A percentile compares a stretch with the other conserved stretches of the same genome.
Conservation (phyloP, 2,329 filamentous ascomycete genomes). For the Hypoxylon sp. region DNA sequence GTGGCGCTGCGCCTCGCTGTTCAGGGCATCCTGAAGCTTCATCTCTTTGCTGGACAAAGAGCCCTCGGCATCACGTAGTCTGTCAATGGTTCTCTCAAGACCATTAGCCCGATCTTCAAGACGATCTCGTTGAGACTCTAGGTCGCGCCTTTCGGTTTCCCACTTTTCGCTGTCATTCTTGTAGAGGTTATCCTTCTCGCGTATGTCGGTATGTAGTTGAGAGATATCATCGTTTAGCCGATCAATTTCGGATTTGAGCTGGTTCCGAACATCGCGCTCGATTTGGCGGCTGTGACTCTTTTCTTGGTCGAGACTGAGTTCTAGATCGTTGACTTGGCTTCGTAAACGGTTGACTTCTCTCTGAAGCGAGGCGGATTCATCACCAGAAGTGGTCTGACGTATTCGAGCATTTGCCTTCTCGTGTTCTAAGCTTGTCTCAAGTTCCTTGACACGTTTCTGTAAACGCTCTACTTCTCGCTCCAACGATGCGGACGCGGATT, state of each 20-base stretch:
- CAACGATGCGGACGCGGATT: conserved; percentile 46
- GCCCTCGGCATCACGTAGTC: conserved; percentile 76
- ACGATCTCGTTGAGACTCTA: conserved; percentile 76
- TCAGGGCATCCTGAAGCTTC: conserved; percentile 76
- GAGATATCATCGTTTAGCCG: conserved; percentile 69
- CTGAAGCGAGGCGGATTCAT: conserved; percentile 76
- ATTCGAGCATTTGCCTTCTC: conserved; percentile 79
- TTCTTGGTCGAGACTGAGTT: conserved; percentile 66
- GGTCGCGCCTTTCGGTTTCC: conserved; percentile 75
- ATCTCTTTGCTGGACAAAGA: conserved; percentile 77
- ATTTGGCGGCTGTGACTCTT: conserved; percentile 71
- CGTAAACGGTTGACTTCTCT: conserved; percentile 70
- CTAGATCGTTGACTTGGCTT: conserved; percentile 63
- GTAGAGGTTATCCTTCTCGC: conserved; percentile 78
- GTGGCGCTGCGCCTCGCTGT: conserved; percentile 80
- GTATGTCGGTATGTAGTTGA: conserved; percentile 73
- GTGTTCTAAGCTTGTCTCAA: conserved; percentile 47
- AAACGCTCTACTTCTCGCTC: conserved; percentile 46
- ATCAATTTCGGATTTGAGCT: conserved; percentile 69
- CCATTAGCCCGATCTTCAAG: conserved; percentile 77
- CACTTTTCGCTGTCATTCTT: conserved; percentile 80
- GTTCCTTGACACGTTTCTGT: conserved; percentile 45
- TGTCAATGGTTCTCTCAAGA: conserved; percentile 79
- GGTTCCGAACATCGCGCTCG: conserved; percentile 70
- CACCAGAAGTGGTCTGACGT: conserved; percentile 75